Evolutionary conservation across 495 filamentous ascomycete species (phyloP).

Genomic region (Tuber umbilicatum): DNA sequence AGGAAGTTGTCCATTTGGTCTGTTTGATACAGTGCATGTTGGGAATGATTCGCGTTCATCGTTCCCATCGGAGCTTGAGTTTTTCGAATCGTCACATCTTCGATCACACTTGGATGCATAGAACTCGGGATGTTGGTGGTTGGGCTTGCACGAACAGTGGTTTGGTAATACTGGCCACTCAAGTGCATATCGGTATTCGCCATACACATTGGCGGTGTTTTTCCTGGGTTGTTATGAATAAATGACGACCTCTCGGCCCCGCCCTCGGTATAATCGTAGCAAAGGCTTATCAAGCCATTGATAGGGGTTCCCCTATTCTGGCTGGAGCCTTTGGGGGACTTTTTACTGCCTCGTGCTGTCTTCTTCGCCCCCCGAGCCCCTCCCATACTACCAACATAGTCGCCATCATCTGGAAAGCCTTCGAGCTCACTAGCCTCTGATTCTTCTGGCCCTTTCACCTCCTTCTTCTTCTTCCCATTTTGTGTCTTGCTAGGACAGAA

Average conservation of each 20-base stretch:
- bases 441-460: conserved; percentile 46
- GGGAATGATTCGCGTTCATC: conserved; percentile 14
- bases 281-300: conserved; percentile 40
- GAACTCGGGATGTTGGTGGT: conserved; percentile 41
- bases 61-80: conserved; percentile 42
- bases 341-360: conserved; percentile 29
- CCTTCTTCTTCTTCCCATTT: conserved; percentile 50
- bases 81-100: conserved; percentile 51
- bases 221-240: conserved; percentile 57
- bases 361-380: conserved; percentile 37
- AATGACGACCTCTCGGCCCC: conserved; percentile 53
- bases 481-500: conserved; percentile 77
- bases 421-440: conserved; percentile 44
- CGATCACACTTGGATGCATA: conserved; percentile 44
- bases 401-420: conserved; percentile 38
- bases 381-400: conserved; percentile 33
- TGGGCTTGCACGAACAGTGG: conserved; percentile 47
- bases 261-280: conserved; percentile 32
- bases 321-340: conserved; percentile 40
- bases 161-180: conserved; percentile 58
- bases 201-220: conserved; percentile 53
- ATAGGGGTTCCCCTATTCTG: conserved; percentile 42
- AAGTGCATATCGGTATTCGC: conserved; percentile 45
- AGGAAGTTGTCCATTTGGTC: conserved; percentile 20
- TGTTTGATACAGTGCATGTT: conserved; percentile 25